A percentile compares a stretch with the other conserved stretches of the same genome.
These are phyloP conservation scores for Leptographium wingfieldii DNA, from an alignment of 2,329 filamentous ascomycete genomes.

Conservation along the genomic window DNA sequence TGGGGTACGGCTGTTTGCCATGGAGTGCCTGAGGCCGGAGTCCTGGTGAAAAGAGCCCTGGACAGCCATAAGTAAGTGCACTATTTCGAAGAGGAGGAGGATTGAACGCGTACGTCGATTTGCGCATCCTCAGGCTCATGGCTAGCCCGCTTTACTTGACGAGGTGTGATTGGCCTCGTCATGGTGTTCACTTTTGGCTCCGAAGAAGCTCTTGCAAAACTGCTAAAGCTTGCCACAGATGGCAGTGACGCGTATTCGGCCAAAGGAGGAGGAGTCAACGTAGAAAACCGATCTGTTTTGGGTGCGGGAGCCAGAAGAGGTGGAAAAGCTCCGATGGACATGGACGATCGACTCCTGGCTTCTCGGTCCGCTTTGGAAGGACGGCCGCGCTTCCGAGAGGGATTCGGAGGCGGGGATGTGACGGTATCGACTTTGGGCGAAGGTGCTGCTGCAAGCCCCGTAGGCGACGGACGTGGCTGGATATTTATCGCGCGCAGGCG, in stretches of 20 bases:
- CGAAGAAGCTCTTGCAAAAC: not conserved
- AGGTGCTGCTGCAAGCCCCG: conserved; percentile 12
- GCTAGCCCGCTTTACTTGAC: not conserved
- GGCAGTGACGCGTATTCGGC: not conserved
- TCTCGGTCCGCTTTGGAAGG: conserved; percentile 21
- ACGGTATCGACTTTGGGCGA: not conserved
- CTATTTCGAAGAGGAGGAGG: not conserved
- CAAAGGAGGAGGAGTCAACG: not conserved
- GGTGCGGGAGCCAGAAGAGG: conserved; percentile 8
- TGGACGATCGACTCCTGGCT: conserved; percentile 15
- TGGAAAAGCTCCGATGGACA: not conserved
- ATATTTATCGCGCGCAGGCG: conserved; percentile 15
- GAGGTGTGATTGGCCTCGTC: not conserved
- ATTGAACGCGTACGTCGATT: not conserved
- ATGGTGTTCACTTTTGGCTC: not conserved
- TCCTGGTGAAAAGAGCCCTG: not conserved
- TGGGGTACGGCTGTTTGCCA: not conserved
- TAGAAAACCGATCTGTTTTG: not conserved
- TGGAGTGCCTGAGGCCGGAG: not conserved
- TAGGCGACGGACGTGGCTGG: conserved; percentile 19
- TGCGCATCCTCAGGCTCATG: not conserved
- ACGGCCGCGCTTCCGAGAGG: conserved; percentile 19
- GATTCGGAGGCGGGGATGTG: conserved; percentile 2
- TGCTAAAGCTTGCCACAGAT: not conserved
- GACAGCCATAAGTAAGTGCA: not conserved